Evolutionary conservation across 2,329 filamentous ascomycete genomes (phyloP), one percentile per base, ranked within the genome.

Genomic region (Aspergillus chevalieri): DNA sequence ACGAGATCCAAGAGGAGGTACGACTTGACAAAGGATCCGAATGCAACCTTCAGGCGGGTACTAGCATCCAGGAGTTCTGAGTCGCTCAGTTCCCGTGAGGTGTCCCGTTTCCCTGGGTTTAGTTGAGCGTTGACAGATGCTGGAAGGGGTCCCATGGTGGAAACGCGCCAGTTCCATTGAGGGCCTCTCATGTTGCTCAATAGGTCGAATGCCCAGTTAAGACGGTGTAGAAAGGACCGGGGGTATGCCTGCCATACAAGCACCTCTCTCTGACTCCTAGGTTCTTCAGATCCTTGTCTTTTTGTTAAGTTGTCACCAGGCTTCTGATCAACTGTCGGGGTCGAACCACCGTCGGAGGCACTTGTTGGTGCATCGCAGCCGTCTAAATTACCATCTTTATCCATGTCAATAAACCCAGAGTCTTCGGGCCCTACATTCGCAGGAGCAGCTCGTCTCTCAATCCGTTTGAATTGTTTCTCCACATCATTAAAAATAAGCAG

Each of bases 1-100:
- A 88, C 67, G 6, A 82, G 50, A 66, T 96, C 92, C 7, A 95
- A 72, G 6, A 80, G 52, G 10, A 93, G 55, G 63, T 88, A 93
- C 55, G 76, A 74, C 34, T 78, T 49, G 2, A 80, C 48, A n/a
- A 85, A 69, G 5, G 62, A 72, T 7, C 66, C 49, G 9, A 83
- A 51, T 22, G 75, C 74, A 14, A 62, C 57, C 48, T 67, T 65
- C 38, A 84, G 49, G 41, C 85, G 76, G 3, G 71, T 61, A 19
- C 57, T 57, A 33, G 71, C 68, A 4, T 74, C 78, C 4, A 66
- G 57, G 50, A 66, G 70, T 19, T 75, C 72, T 24, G 48, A 46
- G 45, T 53, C 48, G 26, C 54, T 49, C 24, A 52, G 48, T 36
- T 57, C 51, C 1, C 43, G 55, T 45, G 60, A 42, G 22, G 47